Percentiles rank a stretch among this genome's conserved stretches.
phyloP scores from a whole-genome alignment of 176 grass and related monocot species.

The Avena eriantha region DNA sequence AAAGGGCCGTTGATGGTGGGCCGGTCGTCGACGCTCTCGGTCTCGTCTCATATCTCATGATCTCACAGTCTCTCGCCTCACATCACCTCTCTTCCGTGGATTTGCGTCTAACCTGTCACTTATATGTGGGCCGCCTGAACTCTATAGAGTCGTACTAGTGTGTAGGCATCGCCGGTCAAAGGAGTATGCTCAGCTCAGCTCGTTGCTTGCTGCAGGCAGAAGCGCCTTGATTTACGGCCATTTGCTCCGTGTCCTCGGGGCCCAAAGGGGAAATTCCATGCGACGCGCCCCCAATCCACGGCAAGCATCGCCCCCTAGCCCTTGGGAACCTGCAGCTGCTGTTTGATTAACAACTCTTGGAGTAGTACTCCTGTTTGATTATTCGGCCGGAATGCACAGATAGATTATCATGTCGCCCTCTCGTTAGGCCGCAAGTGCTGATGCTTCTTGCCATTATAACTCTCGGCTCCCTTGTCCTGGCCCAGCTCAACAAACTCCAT shows the following conservation, averaged over 20 bases:
- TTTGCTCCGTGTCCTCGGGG: slow-evolving; percentile 12
- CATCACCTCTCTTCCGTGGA: background rate
- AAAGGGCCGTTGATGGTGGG: slow-evolving; percentile 37
- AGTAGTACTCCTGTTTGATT: background rate
- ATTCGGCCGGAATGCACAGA: background rate
- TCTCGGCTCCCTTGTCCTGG: slow-evolving; percentile 18
- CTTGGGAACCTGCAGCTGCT: slow-evolving; percentile 8
- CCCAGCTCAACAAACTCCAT: slow-evolving; percentile 6
- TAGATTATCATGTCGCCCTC: background rate
- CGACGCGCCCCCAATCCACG: slow-evolving; percentile 28
- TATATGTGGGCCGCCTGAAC: slow-evolving; percentile 2
- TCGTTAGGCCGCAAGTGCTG: background rate
- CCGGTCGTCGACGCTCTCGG: background rate
- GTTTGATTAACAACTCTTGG: background rate
- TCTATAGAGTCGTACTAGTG: background rate
- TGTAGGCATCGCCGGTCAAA: background rate
- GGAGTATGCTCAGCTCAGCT: background rate
- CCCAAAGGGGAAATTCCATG: background rate
- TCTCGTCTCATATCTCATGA: background rate
- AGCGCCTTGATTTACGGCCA: slow-evolving; percentile 44
- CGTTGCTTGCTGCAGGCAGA: slow-evolving; percentile 47
- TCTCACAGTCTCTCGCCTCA: too few relatives aligned
- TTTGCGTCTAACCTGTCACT: background rate
- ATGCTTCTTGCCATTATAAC: background rate
- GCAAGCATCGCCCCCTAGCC: slow-evolving; percentile 33